A percentile compares a stretch with the other conserved stretches of the same genome.
Evolutionary conservation across 805 yeast species (phyloP).

Genomic region (Metschnikowia sp.): DNA sequence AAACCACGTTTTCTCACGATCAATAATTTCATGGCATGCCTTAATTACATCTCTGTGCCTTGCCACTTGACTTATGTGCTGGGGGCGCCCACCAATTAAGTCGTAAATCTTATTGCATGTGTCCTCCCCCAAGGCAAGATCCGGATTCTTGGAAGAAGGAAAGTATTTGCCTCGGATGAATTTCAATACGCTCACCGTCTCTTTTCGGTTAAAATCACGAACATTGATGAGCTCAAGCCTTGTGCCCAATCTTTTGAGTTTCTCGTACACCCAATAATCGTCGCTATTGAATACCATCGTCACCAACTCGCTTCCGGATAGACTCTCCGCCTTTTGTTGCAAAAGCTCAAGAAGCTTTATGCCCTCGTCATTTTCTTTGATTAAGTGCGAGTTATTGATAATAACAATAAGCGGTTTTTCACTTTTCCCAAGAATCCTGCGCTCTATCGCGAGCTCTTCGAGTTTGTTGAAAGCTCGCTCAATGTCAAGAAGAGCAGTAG

Average conservation of each 20-base stretch:
- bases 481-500: slow-evolving; percentile 76
- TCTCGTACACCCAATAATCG: slow-evolving; percentile 84
- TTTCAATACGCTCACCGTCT: slow-evolving; percentile 53
- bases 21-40: slow-evolving; percentile 70
- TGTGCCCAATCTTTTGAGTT: slow-evolving; percentile 67
- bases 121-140: slow-evolving; percentile 32
- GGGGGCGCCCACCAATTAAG: slow-evolving; percentile 81
- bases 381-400: slow-evolving; percentile 72
- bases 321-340: slow-evolving; percentile 79
- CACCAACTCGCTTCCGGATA: slow-evolving; percentile 69
- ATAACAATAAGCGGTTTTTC: slow-evolving; percentile 62
- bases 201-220: slow-evolving; percentile 53
- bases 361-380: slow-evolving; percentile 75
- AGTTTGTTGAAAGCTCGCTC: slow-evolving; percentile 77
- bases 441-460: slow-evolving; percentile 63
- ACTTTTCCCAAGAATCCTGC: slow-evolving; percentile 34
- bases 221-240: slow-evolving; percentile 70
- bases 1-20: slow-evolving; percentile 82
- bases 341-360: slow-evolving; percentile 63
- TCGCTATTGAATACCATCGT: slow-evolving; percentile 75
- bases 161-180: slow-evolving; percentile 45
- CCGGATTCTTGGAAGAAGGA: slow-evolving; percentile 32
- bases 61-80: slow-evolving; percentile 71
- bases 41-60: slow-evolving; percentile 51
- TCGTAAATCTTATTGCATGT: slow-evolving; percentile 56